Percentiles rank a stretch among this genome's conserved stretches.
These are phyloP conservation scores for Peribolospora kevripleyi DNA, from an alignment of 768 basidiomycete genomes.

Conservation along the genomic window DNA sequence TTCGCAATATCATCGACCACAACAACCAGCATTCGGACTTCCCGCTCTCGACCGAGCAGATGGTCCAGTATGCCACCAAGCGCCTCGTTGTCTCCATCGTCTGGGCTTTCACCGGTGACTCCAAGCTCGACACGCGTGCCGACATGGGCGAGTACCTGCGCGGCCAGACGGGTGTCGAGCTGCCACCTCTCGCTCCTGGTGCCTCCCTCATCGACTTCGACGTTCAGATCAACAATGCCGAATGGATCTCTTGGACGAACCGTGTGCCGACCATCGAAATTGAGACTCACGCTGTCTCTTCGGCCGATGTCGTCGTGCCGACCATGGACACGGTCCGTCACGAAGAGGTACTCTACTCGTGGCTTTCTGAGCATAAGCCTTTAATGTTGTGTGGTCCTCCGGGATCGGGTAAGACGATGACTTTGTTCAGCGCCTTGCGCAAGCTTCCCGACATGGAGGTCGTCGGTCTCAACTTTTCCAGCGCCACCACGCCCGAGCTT, in stretches of 20 bases:
- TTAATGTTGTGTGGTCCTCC: slow-evolving; percentile 95
- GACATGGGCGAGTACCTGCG: slow-evolving; percentile 71
- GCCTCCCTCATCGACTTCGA: slow-evolving; percentile 85
- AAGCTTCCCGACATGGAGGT: slow-evolving; percentile 98
- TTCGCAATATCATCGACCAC: slow-evolving; percentile 79
- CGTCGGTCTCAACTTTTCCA: slow-evolving; percentile 96
- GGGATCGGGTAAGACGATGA: slow-evolving; percentile 99
- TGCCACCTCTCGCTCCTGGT: slow-evolving; percentile 49
- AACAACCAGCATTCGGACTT: slow-evolving; percentile 88
- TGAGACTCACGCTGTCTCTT: slow-evolving; percentile 84
- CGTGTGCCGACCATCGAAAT: slow-evolving; percentile 88
- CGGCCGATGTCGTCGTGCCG: slow-evolving; percentile 88
- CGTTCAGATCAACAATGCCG: slow-evolving; percentile 58
- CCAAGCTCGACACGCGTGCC: slow-evolving; percentile 67
- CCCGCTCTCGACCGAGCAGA: slow-evolving; percentile 54
- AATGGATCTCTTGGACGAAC: slow-evolving; percentile 79
- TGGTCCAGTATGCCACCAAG: slow-evolving; percentile 77
- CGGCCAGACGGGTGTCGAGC: slow-evolving; percentile 64
- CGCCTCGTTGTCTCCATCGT: slow-evolving; percentile 73
- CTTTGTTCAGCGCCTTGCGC: slow-evolving; percentile 84
- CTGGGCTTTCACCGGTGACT: slow-evolving; percentile 95
- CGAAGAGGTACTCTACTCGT: slow-evolving; percentile 93
- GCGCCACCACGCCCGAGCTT: slow-evolving; percentile 89
- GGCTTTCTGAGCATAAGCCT: slow-evolving; percentile 96
- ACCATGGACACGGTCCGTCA: slow-evolving; percentile 97